A percentile compares a stretch with the other conserved stretches of the same genome.
These are phyloP conservation scores for Dryas octopetala DNA, from an alignment of 306 rosid genomes.

Conservation along the genomic window DNA sequence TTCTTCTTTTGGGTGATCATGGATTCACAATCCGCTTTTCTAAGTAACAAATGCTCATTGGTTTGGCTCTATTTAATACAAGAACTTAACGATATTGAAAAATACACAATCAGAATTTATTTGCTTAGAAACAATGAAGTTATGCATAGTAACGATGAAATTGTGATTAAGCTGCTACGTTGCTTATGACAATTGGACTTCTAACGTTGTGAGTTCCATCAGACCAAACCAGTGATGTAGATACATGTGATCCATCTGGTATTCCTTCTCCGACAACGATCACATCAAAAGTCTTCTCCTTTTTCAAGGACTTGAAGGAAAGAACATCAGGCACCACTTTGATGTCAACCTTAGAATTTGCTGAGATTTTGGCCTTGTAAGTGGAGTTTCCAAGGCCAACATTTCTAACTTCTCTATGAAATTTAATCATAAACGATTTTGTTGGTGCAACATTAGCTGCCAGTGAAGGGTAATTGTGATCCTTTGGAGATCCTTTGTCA, in stretches of 20 bases:
- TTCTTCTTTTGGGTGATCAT: too few species aligned
- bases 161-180: background rate
- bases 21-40: too few species aligned
- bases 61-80: too few species aligned
- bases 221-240: conserved; percentile 22
- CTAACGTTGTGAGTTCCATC: conserved; percentile 22
- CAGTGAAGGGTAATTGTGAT: conserved; percentile 28
- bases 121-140: too few species aligned
- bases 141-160: background rate
- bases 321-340: conserved; percentile 6
- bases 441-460: conserved; percentile 1
- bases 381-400: conserved; percentile 21
- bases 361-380: conserved; percentile 8
- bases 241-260: background rate
- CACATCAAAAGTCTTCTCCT: conserved; percentile 31
- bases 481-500: background rate
- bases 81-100: too few species aligned
- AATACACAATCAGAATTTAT: too few species aligned
- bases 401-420: conserved; percentile 26
- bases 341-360: conserved; percentile 7
- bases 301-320: conserved; percentile 23
- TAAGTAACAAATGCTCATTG: too few species aligned
- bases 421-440: background rate
- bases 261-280: conserved; percentile 1
- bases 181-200: conserved; percentile 23